These are phyloP conservation scores for Pyracantha coccinea DNA, from an alignment of 331 rosid species.

Conservation along the genomic window DNA sequence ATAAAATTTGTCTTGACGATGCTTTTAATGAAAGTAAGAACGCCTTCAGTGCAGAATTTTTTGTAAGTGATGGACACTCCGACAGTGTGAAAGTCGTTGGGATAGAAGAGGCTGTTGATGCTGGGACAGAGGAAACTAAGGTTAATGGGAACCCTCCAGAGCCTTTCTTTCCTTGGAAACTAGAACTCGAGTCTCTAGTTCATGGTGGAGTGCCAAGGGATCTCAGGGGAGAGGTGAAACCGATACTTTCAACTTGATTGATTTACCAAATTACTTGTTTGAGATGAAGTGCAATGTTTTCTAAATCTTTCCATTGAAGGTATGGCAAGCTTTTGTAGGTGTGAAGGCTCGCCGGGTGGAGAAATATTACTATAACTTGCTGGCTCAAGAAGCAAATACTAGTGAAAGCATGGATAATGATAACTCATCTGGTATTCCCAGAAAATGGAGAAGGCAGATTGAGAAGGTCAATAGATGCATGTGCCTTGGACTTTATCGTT, in stretches of 20 bases:
- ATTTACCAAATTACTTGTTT: slow-evolving; percentile 15
- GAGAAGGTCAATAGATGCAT: slow-evolving; percentile 99
- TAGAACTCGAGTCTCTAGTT: slow-evolving; percentile 76
- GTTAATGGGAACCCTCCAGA: slow-evolving; percentile 28
- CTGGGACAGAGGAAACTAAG: slow-evolving; percentile 20
- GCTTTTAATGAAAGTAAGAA: background rate
- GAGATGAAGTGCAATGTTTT: slow-evolving; percentile 21
- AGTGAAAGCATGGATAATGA: slow-evolving; percentile 40
- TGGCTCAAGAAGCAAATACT: slow-evolving; percentile 46
- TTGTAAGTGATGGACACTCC: slow-evolving; percentile 1
- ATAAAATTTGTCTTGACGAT: slow-evolving; percentile 9
- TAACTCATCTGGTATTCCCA: slow-evolving; percentile 41
- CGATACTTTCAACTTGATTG: slow-evolving; percentile 8
- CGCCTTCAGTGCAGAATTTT: background rate
- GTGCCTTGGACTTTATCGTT: slow-evolving; percentile 82
- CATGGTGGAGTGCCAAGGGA: slow-evolving; percentile 89
- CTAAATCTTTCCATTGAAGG: slow-evolving; percentile 59
- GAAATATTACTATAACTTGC: slow-evolving; percentile 62
- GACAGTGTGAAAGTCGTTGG: slow-evolving; percentile 6
- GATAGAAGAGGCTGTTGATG: slow-evolving; percentile 8
- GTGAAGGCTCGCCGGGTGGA: slow-evolving; percentile 73
- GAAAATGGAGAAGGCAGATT: slow-evolving; percentile 95
- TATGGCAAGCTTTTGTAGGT: slow-evolving; percentile 98
- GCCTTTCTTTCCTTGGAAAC: slow-evolving; percentile 46
- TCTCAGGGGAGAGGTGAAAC: slow-evolving; percentile 89